Base-by-base conservation (phyloP, 805 yeast species). In the Wickerhamiella spandovensis region DNA sequence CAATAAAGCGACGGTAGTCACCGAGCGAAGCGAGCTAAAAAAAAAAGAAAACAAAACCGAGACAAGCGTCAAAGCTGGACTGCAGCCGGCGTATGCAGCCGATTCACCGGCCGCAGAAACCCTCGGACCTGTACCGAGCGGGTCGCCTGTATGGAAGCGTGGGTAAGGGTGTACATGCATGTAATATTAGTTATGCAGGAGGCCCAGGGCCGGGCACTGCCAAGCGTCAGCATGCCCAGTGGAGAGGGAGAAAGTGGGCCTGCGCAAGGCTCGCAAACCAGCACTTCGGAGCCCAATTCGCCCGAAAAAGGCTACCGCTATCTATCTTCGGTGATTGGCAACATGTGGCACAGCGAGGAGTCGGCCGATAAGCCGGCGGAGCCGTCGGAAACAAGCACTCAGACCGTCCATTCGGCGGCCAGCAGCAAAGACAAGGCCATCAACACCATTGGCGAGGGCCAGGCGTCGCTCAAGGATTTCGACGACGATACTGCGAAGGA, bases 401-500 rank as follows among this genome's bases (percentile, higher is more conserved):
- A 20, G 6, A 10, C 22, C n/a, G 5, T 13, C 13, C n/a, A n/a
- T 2, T 12, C 22, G 24, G 7, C 22, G 15, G 15, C 7, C 3
- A 20, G 24, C 24, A 39, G 24, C 15, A 12, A 5, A 4, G 43
- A 12, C 37, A 44, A 44, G n/a, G 46, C 46, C 2, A 28, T 44
- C 17, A 20, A 44, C 38, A 23, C 38, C 28, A 44, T 44, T 13
- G 46, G 46, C 38, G n/a, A 24, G 15, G 46, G 46, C 24, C 28
- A 28, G 9, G 46, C 46, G 15, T 23, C 46, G 13, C 9, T 44
- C 9, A 23, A 44, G 28, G 46, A 44, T 17, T 44, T 44, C 18
- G 43, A 39, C n/a, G 18, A 18, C n/a, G 22, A 18, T 23, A 21
- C 4, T 12, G 22, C 22, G 10, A 21, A 39, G 18, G 22, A 10